Evolutionary conservation across 371 early-diverging fungal species (phyloP), one percentile per base, ranked within the genome.

Genomic region (Encephalitozoon intestinalis): DNA sequence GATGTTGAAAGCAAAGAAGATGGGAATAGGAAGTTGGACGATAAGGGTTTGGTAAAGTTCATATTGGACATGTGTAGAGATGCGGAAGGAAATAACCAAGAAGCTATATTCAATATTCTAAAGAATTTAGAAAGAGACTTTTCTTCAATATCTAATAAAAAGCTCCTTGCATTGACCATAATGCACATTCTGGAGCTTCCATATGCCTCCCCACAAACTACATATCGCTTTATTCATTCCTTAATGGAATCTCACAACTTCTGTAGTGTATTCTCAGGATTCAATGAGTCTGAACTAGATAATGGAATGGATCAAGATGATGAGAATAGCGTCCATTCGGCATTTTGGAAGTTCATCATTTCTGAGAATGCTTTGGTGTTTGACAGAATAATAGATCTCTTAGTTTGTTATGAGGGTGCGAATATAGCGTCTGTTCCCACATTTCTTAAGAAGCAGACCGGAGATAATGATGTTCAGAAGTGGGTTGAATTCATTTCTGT

Each of bases 91-190:
- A 34, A 21, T 34, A 64, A 46, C 23, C 52, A 65, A 26, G 73
- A 63, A 64, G 25, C 18, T 1, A 63, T 76, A 31, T 76, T 76
- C 51, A 63, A 43, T 31, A 76, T 76, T 8, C 58, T 58, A 8
- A 76, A 76, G 39, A 68, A 65, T 15, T 15, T 76, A 44, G 73
- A 44, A 39, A 63, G 30, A 58, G 41, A 37, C 3, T 73, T 44
- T 37, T 7, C 37, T n/a, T 46, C 54, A 3, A 34, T 58, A 18
- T 58, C 9, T 28, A 44, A 72, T 63, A 5, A 53, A n/a, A 51
- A 25, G 18, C 28, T 64, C 3, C 63, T 76, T 23, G 46, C 37
- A 26, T 49, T 76, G 34, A 41, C 73, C 15, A 63, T 76, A 41
- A 34, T 31, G 28, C 50, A 58, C 15, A 7, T 76, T 18, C 15